These are phyloP conservation scores for Xylaria sp. DNA, from an alignment of 2,329 filamentous ascomycete species.

Conservation along the genomic window DNA sequence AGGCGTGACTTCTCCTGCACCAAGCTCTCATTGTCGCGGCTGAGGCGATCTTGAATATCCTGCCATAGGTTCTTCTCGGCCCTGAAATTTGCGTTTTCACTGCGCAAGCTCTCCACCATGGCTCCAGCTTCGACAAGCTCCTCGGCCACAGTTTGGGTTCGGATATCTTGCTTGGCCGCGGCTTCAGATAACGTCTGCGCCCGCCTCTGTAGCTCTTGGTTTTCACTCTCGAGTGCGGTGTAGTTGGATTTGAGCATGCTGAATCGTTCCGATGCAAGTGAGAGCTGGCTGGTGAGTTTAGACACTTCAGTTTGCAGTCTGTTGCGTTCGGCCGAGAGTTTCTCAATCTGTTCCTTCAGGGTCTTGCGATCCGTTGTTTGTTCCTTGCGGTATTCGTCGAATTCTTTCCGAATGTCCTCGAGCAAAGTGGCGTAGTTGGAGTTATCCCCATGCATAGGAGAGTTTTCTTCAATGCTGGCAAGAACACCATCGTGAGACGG, in stretches of 20 bases:
- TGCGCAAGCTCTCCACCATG: conserved; percentile 77
- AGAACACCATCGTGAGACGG: conserved; percentile 59
- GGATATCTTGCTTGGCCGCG: conserved; percentile 82
- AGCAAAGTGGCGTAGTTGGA: conserved; percentile 70
- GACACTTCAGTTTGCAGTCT: conserved; percentile 77
- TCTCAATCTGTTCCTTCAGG: conserved; percentile 78
- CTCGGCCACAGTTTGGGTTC: conserved; percentile 85
- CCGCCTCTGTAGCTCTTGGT: conserved; percentile 78
- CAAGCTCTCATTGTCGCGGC: conserved; percentile 79
- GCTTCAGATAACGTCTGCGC: conserved; percentile 71
- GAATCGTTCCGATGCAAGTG: conserved; percentile 74
- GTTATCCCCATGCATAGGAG: conserved; percentile 48
- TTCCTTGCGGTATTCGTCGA: conserved; percentile 84
- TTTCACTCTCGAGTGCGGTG: conserved; percentile 75
- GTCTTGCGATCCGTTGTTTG: conserved; percentile 74
- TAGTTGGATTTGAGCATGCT: conserved; percentile 89
- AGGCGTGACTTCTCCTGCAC: conserved; percentile 79
- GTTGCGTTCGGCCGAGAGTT: conserved; percentile 74
- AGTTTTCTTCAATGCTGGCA: conserved; percentile 54
- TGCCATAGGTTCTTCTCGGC: conserved; percentile 94
- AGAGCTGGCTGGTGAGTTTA: conserved; percentile 72
- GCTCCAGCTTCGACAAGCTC: conserved; percentile 84
- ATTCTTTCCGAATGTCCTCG: conserved; percentile 82
- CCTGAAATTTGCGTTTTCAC: conserved; percentile 87
- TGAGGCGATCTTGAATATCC: conserved; percentile 81